These are phyloP conservation scores for Ogataea minuta DNA, from an alignment of 805 yeast genomes.

Conservation along the genomic window DNA sequence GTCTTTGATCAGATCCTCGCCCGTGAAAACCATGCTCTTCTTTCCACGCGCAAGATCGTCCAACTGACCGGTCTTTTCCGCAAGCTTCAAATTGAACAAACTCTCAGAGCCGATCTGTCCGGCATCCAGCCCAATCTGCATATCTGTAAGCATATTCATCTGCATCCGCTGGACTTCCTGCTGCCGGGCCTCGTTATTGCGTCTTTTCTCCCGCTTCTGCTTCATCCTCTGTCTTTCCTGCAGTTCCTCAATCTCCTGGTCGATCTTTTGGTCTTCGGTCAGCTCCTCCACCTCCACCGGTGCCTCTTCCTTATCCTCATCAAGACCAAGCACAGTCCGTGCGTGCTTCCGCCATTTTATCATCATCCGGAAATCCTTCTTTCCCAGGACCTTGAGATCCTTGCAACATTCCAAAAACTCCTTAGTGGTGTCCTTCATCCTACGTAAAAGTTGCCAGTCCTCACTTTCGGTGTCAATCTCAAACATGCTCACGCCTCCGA, in stretches of 20 bases:
- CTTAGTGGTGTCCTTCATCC: constrained; percentile 70
- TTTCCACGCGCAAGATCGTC: constrained; percentile 75
- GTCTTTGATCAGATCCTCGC: constrained; percentile 52
- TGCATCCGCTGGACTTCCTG: constrained; percentile 89
- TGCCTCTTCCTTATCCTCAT: constrained; percentile 50
- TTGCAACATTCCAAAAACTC: constrained; percentile 82
- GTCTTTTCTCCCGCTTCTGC: constrained; percentile 77
- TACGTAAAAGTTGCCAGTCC: constrained; percentile 70
- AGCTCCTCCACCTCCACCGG: constrained; percentile 56
- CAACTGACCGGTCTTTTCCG: constrained; percentile 82
- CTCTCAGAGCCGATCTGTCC: constrained; percentile 76
- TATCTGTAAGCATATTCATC: constrained; percentile 92
- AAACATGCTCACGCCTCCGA: constrained; percentile 72
- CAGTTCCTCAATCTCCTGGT: constrained; percentile 74
- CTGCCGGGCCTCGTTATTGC: constrained; percentile 77
- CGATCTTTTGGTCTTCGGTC: constrained; percentile 87
- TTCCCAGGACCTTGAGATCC: constrained; percentile 92
- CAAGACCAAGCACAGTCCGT: constrained; percentile 70
- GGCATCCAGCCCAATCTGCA: constrained; percentile 92
- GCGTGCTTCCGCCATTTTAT: constrained; percentile 88
- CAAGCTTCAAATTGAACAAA: constrained; percentile 77
- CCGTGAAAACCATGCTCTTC: constrained; percentile 57
- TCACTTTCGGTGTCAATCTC: constrained; percentile 59
- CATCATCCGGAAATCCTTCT: constrained; percentile 83
- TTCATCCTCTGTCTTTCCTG: constrained; percentile 68